phyloP scores from a whole-genome alignment of 352 stramenopile genomes.

The Globisporangium camurandrum region DNA sequence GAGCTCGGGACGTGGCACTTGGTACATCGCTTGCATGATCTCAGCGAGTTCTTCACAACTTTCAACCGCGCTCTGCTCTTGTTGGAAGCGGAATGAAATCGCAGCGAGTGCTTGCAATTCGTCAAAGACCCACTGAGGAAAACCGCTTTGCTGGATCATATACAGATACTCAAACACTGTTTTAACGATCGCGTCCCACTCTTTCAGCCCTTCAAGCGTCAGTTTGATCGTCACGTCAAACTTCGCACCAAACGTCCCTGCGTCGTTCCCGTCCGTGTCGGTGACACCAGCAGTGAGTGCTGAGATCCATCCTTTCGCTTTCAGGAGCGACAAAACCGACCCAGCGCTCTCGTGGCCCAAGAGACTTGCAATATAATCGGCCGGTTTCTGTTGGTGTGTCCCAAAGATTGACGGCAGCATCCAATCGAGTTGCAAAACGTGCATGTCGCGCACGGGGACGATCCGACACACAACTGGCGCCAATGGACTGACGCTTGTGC shows the following conservation, averaged over 20 bases:
- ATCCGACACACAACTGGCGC: slow-evolving; percentile 54
- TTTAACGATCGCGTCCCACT: slow-evolving; percentile 53
- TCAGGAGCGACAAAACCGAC: slow-evolving; percentile 73
- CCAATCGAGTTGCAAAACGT: slow-evolving; percentile 70
- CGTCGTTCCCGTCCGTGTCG: slow-evolving; percentile 68
- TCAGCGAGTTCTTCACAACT: slow-evolving; percentile 61
- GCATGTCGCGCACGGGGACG: slow-evolving; percentile 67
- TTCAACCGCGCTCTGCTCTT: slow-evolving; percentile 62
- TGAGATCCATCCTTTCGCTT: slow-evolving; percentile 68
- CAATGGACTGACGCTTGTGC: slow-evolving; percentile 21
- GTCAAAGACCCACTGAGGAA: slow-evolving; percentile 67
- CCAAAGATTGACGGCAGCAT: slow-evolving; percentile 71
- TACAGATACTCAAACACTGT: slow-evolving; percentile 62
- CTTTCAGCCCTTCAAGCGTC: slow-evolving; percentile 44
- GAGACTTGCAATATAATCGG: slow-evolving; percentile 74
- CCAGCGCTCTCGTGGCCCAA: slow-evolving; percentile 80
- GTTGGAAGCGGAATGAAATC: slow-evolving; percentile 72
- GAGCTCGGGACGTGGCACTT: slow-evolving; percentile 40
- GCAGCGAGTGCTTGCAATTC: slow-evolving; percentile 55
- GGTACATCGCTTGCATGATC: slow-evolving; percentile 70
- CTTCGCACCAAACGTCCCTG: slow-evolving; percentile 50
- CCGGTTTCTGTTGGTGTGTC: slow-evolving; percentile 62
- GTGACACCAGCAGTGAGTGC: slow-evolving; percentile 64
- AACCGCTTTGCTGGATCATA: slow-evolving; percentile 42
- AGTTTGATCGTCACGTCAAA: slow-evolving; percentile 76